Evolutionary conservation across 2,329 filamentous ascomycete genomes (phyloP).

Genomic region (Huntiella moniliformis): DNA sequence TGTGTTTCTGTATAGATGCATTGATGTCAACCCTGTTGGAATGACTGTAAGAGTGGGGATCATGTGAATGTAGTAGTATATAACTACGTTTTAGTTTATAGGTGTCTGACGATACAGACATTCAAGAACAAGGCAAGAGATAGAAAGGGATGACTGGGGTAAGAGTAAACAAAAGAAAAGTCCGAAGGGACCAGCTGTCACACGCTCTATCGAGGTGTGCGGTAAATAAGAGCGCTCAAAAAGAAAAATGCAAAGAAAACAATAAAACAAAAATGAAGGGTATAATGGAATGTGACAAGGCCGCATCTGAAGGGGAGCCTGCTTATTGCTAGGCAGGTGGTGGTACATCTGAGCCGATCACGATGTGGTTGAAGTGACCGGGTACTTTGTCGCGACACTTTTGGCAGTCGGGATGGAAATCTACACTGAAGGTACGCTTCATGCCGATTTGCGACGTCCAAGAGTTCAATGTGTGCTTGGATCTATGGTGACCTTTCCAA

Average conservation of each 20-base stretch:
- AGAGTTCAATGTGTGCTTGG: conserved; percentile 38
- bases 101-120: background rate
- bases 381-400: conserved; percentile 59
- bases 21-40: no score
- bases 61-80: no score
- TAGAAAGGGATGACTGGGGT: background rate
- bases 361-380: conserved; percentile 66
- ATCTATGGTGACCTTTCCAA: conserved; percentile 36
- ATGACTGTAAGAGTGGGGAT: no score
- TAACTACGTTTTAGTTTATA: background rate
- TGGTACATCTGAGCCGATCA: conserved; percentile 29
- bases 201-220: background rate
- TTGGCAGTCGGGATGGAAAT: conserved; percentile 58
- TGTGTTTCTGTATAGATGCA: no score
- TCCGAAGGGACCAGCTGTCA: background rate
- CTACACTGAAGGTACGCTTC: conserved; percentile 60
- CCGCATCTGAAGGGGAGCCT: background rate
- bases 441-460: conserved; percentile 44
- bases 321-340: background rate
- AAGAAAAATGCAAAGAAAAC: conserved; percentile 14
- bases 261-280: conserved; percentile 1
- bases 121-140: background rate
- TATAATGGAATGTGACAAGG: conserved; percentile 9
- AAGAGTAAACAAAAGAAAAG: background rate
- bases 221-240: background rate